Evolutionary conservation across 2,329 filamentous ascomycete species (phyloP).

Genomic region (Teratosphaeria viscida): DNA sequence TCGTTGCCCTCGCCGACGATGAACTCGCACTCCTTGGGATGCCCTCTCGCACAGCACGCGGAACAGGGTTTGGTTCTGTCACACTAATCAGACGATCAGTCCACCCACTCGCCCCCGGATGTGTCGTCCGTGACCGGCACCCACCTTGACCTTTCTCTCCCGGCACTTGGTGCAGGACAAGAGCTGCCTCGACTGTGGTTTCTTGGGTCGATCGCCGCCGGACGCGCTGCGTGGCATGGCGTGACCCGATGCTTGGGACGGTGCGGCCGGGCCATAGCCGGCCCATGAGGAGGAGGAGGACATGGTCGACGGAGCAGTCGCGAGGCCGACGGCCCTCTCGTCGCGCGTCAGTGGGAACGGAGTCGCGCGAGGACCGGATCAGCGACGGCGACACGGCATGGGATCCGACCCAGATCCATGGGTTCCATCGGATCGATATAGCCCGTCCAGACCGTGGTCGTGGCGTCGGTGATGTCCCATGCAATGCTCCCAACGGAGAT

Average conservation of each 20-base stretch:
- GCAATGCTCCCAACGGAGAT: slow-evolving; percentile 8
- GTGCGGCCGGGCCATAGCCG: slow-evolving; percentile 17
- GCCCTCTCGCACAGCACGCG: slow-evolving; percentile 38
- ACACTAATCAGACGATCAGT: slow-evolving; percentile 25
- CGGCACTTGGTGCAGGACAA: slow-evolving; percentile 40
- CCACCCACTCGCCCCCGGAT: neutral
- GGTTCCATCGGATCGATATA: slow-evolving; percentile 13
- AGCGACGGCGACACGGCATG: slow-evolving; percentile 21
- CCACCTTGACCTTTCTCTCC: slow-evolving; percentile 39
- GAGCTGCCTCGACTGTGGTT: slow-evolving; percentile 34
- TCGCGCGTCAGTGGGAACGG: slow-evolving; percentile 8
- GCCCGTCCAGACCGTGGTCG: slow-evolving; percentile 3
- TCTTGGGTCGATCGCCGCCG: slow-evolving; percentile 26
- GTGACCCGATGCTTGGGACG: slow-evolving; percentile 9
- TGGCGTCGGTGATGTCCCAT: neutral
- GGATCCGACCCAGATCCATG: slow-evolving; percentile 17
- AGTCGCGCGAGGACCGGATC: slow-evolving; percentile 16
- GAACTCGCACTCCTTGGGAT: slow-evolving; percentile 39
- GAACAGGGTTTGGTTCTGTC: slow-evolving; percentile 41
- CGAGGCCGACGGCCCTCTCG: slow-evolving; percentile 1
- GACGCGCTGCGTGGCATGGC: slow-evolving; percentile 10
- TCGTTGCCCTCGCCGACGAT: slow-evolving; percentile 35
- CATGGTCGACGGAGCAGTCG: slow-evolving; percentile 9
- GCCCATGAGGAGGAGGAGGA: slow-evolving; percentile 18
- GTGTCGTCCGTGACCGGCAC: slow-evolving; percentile 3